phyloP scores from a whole-genome alignment of 495 filamentous ascomycete species.

The Aspergillus kassunensis region DNA sequence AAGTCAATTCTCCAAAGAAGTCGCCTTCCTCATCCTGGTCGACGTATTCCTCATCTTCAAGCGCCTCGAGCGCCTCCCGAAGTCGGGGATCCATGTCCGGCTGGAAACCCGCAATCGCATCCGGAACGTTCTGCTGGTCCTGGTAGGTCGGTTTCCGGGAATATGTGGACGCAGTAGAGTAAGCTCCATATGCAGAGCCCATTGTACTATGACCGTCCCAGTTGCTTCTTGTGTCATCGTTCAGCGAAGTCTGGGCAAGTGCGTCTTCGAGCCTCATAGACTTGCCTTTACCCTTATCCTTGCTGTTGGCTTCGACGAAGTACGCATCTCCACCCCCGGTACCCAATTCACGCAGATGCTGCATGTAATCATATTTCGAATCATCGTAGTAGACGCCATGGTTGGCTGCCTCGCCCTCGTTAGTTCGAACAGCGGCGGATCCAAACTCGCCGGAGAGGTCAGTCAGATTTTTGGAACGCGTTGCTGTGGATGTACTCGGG shows the following conservation, averaged over 20 bases:
- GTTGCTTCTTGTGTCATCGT: slow-evolving; percentile 47
- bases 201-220: slow-evolving; percentile 29
- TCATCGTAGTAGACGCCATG: slow-evolving; percentile 88
- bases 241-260: slow-evolving; percentile 59
- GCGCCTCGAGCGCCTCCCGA: slow-evolving; percentile 85
- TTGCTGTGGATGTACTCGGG: slow-evolving; percentile 27
- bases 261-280: slow-evolving; percentile 78
- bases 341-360: slow-evolving; percentile 88
- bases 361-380: slow-evolving; percentile 97
- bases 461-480: slow-evolving; percentile 53
- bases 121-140: slow-evolving; percentile 88
- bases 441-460: slow-evolving; percentile 80
- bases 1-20: slow-evolving; percentile 73
- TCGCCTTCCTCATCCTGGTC: slow-evolving; percentile 77
- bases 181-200: slow-evolving; percentile 28
- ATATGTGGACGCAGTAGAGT: slow-evolving; percentile 58
- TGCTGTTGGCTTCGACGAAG: slow-evolving; percentile 72
- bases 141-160: slow-evolving; percentile 75
- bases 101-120: slow-evolving; percentile 86
- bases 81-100: slow-evolving; percentile 97
- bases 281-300: slow-evolving; percentile 64
- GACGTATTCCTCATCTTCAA: slow-evolving; percentile 95
- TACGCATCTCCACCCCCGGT: slow-evolving; percentile 56
- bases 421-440: slow-evolving; percentile 61
- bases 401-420: slow-evolving; percentile 95